Conservation (phyloP, 306 rosid species). For the Hippophae rhamnoides region DNA sequence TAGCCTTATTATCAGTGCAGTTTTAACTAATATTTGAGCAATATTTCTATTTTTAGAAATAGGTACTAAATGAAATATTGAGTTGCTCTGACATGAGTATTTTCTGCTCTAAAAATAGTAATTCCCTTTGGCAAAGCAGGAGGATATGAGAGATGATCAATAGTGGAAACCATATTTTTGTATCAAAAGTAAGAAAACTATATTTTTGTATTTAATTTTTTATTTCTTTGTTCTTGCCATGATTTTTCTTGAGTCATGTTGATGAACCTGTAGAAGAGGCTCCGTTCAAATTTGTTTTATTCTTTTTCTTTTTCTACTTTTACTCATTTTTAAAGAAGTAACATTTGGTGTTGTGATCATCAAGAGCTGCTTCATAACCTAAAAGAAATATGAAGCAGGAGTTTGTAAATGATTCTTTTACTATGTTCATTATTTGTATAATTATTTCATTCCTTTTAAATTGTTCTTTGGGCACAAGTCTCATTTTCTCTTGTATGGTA, state of each 20-base stretch:
- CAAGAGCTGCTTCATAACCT: slow-evolving; percentile 15
- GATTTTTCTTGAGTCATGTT: slow-evolving; percentile 10
- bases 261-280: slow-evolving; percentile 11
- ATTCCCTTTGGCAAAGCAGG: neutral
- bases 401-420: slow-evolving; percentile 36
- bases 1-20: too few relatives aligned
- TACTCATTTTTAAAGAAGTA: slow-evolving; percentile 21
- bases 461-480: neutral
- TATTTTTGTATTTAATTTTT: neutral
- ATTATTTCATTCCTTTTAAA: slow-evolving; percentile 1
- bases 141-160: neutral
- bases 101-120: too few relatives aligned
- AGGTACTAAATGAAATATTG: too few relatives aligned
- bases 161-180: neutral
- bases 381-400: slow-evolving; percentile 5
- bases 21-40: too few relatives aligned
- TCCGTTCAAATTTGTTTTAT: neutral
- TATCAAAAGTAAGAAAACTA: neutral
- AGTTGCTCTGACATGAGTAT: too few relatives aligned
- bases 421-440: slow-evolving; percentile 6
- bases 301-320: slow-evolving; percentile 4
- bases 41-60: too few relatives aligned
- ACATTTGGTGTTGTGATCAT: slow-evolving; percentile 18
- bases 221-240: slow-evolving; percentile 18
- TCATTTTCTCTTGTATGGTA: too few relatives aligned